These are phyloP conservation scores for Scopulariopsis brevicaulis DNA, from an alignment of 2,329 filamentous ascomycete species.

Conservation along the genomic window DNA sequence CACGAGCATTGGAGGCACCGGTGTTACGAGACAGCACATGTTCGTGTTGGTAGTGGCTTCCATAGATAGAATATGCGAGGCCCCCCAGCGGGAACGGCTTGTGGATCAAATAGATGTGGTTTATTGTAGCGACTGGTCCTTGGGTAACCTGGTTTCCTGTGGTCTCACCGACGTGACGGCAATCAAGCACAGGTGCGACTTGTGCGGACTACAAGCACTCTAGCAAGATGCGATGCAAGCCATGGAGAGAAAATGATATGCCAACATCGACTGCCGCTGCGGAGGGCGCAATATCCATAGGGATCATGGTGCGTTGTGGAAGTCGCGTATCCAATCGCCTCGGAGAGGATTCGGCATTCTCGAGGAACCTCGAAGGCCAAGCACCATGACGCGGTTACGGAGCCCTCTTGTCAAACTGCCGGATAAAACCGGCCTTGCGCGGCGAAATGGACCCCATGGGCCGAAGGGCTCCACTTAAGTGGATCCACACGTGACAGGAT, in stretches of 20 bases:
- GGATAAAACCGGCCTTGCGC: background rate
- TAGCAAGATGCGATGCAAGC: no score
- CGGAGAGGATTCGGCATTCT: no score
- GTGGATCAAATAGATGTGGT: background rate
- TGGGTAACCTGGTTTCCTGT: background rate
- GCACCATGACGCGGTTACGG: no score
- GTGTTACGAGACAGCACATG: background rate
- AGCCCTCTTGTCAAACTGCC: no score
- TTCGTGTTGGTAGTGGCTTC: background rate
- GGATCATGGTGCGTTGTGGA: no score
- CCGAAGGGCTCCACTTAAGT: background rate
- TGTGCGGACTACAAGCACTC: background rate
- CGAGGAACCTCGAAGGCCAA: no score
- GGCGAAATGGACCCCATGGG: background rate
- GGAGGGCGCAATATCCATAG: no score
- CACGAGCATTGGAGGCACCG: background rate
- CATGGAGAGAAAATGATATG: no score
- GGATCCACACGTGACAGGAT: constrained; percentile 2
- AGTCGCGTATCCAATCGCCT: no score
- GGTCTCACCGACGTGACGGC: background rate
- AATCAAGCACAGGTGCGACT: no score
- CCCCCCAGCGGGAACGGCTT: background rate
- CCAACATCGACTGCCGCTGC: no score
- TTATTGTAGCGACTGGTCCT: background rate
- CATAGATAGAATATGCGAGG: background rate